phyloP scores from a whole-genome alignment of 2,329 filamentous ascomycete species.

The Trichoderma koningii region DNA sequence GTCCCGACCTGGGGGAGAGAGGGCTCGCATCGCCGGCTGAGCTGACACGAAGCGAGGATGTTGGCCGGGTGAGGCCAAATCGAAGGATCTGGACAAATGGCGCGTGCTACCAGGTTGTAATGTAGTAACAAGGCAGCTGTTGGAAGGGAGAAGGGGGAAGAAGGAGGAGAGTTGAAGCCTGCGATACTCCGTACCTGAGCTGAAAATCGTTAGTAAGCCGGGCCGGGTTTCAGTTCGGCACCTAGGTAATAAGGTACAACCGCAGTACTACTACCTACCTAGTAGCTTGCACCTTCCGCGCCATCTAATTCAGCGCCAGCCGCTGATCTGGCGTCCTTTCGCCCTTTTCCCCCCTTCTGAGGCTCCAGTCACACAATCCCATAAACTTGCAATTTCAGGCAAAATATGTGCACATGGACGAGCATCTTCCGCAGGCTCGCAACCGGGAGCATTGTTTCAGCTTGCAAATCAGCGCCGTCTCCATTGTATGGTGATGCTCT shows the following conservation, averaged over 20 bases:
- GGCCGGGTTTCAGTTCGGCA: neutral
- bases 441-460: too few species aligned
- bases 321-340: constrained; percentile 17
- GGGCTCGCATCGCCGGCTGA: neutral
- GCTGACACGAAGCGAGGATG: constrained; percentile 5
- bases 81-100: neutral
- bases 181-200: too few species aligned
- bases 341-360: neutral
- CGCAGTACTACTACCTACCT: too few species aligned
- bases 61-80: neutral
- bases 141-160: neutral
- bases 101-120: neutral
- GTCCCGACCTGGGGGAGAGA: neutral
- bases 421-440: too few species aligned
- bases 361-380: neutral
- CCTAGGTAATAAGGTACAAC: too few species aligned
- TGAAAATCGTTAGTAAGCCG: too few species aligned
- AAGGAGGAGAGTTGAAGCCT: neutral
- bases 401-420: too few species aligned
- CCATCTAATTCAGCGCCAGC: constrained; percentile 1
- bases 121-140: neutral
- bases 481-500: too few species aligned
- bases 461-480: too few species aligned
- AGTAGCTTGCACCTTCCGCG: neutral
- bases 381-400: neutral